Evolutionary conservation across 768 basidiomycete genomes (phyloP), one percentile per base, ranked within the genome.

Genomic region (Rhizopogon roseolus): DNA sequence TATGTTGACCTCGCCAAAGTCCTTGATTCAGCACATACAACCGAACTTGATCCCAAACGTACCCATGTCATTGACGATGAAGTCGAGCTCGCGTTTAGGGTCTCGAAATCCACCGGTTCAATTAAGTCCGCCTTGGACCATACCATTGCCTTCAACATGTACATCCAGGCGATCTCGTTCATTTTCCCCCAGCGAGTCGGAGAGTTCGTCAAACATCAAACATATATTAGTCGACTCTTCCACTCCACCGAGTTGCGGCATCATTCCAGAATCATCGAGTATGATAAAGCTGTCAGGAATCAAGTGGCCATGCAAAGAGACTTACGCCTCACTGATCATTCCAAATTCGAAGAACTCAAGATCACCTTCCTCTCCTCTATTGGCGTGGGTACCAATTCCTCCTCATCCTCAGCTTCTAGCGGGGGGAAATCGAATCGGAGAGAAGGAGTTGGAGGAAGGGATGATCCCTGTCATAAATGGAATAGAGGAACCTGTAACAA

Each of bases 1-100:
- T 36, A 36, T 0, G 29, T 58, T 2, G 49, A 62, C 22, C 55
- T 62, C 0, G 7, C 32, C 0, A 62, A 62, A 2, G 59, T 60
- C 8, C 59, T 62, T 1, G 39, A 56, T 0, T 49, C 49, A 0
- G 54, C 46, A 0, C 58, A 58, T 5, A 22, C 50, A 0, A 55
- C 52, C 0, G 42, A 58, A 0, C 5, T 60, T 1, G 38, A 62
- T 0, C 10, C 46, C 0, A 62, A 60, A 6, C 39, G 58, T 25
- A 27, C 52, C 0, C 54, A 57, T 2, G 49, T 58, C 2, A 5
- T 59, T 6, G 44, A 53, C 14, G 50, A 51, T 0, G 14, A 57
- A 3, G 55, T 58, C 17, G 50, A 59, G 6, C 6, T 61, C 4
- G 19, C 48, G 0, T 3, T 60, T 0, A 4, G 9, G 1, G 37